Percentiles rank a stretch among this genome's conserved stretches.
Evolutionary conservation across 129 eudicot species (phyloP).

Genomic region (Artemisia argyi): DNA sequence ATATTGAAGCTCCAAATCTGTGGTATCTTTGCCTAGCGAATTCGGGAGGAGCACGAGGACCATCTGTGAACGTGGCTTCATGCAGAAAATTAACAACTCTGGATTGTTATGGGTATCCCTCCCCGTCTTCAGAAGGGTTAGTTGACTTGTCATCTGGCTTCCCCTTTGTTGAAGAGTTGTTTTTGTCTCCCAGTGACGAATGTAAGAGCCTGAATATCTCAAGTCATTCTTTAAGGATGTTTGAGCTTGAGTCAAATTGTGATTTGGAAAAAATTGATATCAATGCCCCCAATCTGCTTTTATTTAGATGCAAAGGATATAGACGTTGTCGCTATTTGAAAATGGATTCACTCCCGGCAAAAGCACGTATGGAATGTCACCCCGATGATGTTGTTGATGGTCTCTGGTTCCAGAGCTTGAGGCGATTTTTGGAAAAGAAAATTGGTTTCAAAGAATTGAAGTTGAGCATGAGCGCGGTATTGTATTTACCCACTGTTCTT

Average conservation of each 20-base stretch:
- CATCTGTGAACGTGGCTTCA: constrained; percentile 2
- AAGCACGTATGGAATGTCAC: not conserved
- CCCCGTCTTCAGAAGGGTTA: not conserved
- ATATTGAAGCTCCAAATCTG: not conserved
- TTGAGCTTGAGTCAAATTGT: not conserved
- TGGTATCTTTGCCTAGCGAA: not conserved
- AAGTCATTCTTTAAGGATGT: not conserved
- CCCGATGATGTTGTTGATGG: not conserved
- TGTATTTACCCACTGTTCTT: not conserved
- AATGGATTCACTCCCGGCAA: not conserved
- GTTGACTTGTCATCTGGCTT: not conserved
- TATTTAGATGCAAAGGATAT: not conserved
- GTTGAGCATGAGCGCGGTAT: not conserved
- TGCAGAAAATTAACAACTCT: not conserved
- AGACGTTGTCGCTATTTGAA: too few species aligned
- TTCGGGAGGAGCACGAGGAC: not conserved
- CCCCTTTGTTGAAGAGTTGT: not conserved
- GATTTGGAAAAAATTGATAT: not conserved
- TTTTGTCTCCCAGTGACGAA: not conserved
- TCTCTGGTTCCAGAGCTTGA: constrained; percentile 5
- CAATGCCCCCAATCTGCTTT: constrained; percentile 2
- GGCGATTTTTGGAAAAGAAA: not conserved
- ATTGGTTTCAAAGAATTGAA: constrained; percentile 2
- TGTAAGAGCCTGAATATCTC: not conserved
- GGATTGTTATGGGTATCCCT: not conserved